Evolutionary conservation across 192 early-diverging fungal genomes (phyloP).

Genomic region (Entomortierella beljakovae): DNA sequence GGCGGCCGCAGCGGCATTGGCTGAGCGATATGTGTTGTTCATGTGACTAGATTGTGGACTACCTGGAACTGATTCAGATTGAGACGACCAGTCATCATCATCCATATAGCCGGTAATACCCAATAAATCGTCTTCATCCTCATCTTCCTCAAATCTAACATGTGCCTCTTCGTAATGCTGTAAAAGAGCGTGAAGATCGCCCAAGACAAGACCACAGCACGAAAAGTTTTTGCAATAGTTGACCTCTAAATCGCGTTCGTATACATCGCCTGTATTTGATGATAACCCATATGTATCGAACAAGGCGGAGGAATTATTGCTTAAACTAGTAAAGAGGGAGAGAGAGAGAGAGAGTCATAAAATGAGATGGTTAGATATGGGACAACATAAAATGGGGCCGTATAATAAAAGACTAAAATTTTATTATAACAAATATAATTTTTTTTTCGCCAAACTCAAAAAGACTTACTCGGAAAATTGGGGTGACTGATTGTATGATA

Average conservation of each 20-base stretch:
- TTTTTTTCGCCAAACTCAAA: neutral
- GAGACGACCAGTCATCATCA: constrained; percentile 53
- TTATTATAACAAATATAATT: neutral
- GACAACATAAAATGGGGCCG: neutral
- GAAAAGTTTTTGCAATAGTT: constrained; percentile 95
- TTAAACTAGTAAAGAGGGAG: constrained; percentile 8
- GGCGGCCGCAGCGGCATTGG: constrained; percentile 30
- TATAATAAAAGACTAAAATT: neutral
- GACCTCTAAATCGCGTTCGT: constrained; percentile 82
- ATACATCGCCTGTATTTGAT: constrained; percentile 36
- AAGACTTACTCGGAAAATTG: constrained; percentile 46
- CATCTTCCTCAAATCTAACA: constrained; percentile 81
- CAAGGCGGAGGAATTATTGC: constrained; percentile 4
- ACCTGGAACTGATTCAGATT: constrained; percentile 40
- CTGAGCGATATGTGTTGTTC: constrained; percentile 3
- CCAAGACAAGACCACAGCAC: constrained; percentile 92
- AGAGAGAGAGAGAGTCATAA: neutral
- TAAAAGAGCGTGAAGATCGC: constrained; percentile 93
- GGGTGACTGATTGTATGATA: constrained; percentile 43
- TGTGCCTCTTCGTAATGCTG: constrained; percentile 98
- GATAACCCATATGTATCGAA: constrained; percentile 39
- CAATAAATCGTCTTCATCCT: constrained; percentile 29
- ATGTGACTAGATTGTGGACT: constrained; percentile 29
- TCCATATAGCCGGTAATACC: constrained; percentile 27
- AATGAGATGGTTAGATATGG: neutral